These are phyloP conservation scores for Zelopaecilomyces penicillatus DNA, from an alignment of 2,329 filamentous ascomycete genomes.

Conservation along the genomic window DNA sequence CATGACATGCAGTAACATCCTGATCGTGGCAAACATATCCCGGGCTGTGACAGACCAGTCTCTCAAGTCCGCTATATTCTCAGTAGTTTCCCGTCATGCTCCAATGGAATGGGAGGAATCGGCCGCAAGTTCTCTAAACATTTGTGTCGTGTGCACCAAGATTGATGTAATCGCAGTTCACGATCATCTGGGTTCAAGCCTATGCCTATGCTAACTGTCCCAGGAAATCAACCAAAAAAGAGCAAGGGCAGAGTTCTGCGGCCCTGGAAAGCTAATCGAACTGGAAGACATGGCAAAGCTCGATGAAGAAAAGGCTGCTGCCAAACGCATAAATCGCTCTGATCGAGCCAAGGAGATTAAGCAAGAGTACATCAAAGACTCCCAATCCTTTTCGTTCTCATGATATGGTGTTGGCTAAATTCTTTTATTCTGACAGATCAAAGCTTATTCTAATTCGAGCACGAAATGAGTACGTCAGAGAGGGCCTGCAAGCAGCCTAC, in stretches of 20 bases:
- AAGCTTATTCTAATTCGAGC: constrained; percentile 22
- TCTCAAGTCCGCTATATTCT: constrained; percentile 22
- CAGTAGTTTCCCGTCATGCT: constrained; percentile 19
- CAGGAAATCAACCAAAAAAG: constrained; percentile 22
- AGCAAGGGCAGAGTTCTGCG: constrained; percentile 20
- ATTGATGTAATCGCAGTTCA: constrained; percentile 16
- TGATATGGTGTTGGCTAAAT: no score
- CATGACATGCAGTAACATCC: constrained; percentile 24
- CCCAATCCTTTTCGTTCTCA: no score
- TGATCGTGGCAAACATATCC: constrained; percentile 26
- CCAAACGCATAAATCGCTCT: constrained; percentile 15
- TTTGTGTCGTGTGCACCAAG: constrained; percentile 26
- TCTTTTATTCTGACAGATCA: no score
- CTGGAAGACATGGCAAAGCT: constrained; percentile 13
- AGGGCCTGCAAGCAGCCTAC: constrained; percentile 19
- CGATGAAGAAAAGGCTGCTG: constrained; percentile 18
- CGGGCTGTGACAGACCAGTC: constrained; percentile 24
- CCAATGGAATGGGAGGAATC: constrained; percentile 21
- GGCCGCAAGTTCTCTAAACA: constrained; percentile 15
- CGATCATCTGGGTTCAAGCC: background rate
- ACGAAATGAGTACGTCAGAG: constrained; percentile 21
- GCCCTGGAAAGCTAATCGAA: constrained; percentile 15
- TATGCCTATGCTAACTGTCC: background rate
- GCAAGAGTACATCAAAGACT: constrained; percentile 13
- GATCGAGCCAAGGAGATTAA: constrained; percentile 17